phyloP scores from a whole-genome alignment of 805 yeast species.

The Yueomyces sp. region DNA sequence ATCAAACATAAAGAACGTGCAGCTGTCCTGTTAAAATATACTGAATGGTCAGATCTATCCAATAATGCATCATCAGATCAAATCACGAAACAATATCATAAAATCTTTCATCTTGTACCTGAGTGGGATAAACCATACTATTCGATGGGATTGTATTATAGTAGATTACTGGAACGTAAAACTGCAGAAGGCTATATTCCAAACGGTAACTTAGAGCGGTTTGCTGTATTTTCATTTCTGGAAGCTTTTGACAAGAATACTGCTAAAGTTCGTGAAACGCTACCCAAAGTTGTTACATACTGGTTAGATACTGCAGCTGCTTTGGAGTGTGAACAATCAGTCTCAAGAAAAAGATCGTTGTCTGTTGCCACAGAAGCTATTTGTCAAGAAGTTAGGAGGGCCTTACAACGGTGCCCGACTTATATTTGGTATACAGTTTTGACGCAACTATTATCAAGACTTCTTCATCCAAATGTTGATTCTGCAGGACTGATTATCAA shows the following conservation, averaged over 20 bases:
- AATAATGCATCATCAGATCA: conserved; percentile 69
- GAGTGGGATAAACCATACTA: conserved; percentile 73
- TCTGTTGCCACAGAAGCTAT: conserved; percentile 32
- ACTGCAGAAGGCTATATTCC: conserved; percentile 25
- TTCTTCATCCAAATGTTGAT: conserved; percentile 45
- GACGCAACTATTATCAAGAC: conserved; percentile 74
- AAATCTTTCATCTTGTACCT: conserved; percentile 40
- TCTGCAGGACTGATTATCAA: conserved; percentile 42
- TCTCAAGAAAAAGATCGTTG: conserved; percentile 18
- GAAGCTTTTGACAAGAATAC: conserved; percentile 28
- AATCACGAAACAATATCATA: conserved; percentile 54
- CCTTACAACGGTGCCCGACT: conserved; percentile 34
- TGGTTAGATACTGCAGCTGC: conserved; percentile 66
- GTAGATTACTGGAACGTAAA: conserved; percentile 62
- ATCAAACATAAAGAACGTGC: conserved; percentile 20
- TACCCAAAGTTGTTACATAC: conserved; percentile 79
- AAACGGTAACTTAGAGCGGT: conserved; percentile 18
- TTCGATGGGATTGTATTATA: conserved; percentile 65
- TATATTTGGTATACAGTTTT: conserved; percentile 70
- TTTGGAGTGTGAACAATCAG: conserved; percentile 11
- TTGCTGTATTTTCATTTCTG: conserved; percentile 19
- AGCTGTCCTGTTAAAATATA: conserved; percentile 55
- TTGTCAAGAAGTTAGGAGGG: conserved; percentile 33
- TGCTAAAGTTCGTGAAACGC: conserved; percentile 60
- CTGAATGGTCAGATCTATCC: conserved; percentile 79